Base-by-base conservation (phyloP, 2,329 filamentous ascomycete species). In the Clathrospora elynae region DNA sequence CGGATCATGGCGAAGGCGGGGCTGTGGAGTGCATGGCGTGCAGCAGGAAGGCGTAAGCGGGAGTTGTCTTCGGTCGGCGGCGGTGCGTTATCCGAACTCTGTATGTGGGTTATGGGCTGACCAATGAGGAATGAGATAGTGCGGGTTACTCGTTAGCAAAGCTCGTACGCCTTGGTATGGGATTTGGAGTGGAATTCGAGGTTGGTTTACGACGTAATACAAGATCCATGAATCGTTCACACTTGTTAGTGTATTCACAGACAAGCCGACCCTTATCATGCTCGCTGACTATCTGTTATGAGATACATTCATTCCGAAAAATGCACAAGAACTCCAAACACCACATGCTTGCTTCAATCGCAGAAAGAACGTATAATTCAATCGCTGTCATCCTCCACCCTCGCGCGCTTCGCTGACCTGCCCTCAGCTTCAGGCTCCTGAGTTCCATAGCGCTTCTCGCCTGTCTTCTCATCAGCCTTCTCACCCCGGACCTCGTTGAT, bases 401-500 rank as follows among this genome's bases (percentile, higher is more conserved):
- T 83, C 14, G 86, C 86, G 59, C 87, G 82, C 77, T 96, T 96
- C 35, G 79, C 63, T 14, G 69, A 66, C 42, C 74, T 68, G 25
- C 70, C 71, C 43, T 75, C 64, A 23, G n/a, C n/a, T n/a, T n/a
- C n/a, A 42, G 78, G 78, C 19, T 88, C 85, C 55, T 90, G 85
- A 46, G 93, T 72, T 0, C 88, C 89, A 66, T 87, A 90, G 23
- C 87, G 83, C 66, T 90, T 85, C 73, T 87, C 89, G 2, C 80
- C 78, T 2, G 79, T 66, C 62, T 46, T 65, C 70, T 84, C 69
- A 76, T 82, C n/a, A n/a, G n/a, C 11, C 60, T 39, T 63, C 68
- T 84, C 70, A 76, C 83, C 61, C 79, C 77, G 77, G 17, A 79
- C 90, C 69, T 96, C 90, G 23, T 83, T 86, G 67, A 99, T 83